Percentiles rank a stretch among this genome's conserved stretches.
These are phyloP conservation scores for Colletotrichum sansevieriae DNA, from an alignment of 2,329 filamentous ascomycete genomes.

Conservation along the genomic window DNA sequence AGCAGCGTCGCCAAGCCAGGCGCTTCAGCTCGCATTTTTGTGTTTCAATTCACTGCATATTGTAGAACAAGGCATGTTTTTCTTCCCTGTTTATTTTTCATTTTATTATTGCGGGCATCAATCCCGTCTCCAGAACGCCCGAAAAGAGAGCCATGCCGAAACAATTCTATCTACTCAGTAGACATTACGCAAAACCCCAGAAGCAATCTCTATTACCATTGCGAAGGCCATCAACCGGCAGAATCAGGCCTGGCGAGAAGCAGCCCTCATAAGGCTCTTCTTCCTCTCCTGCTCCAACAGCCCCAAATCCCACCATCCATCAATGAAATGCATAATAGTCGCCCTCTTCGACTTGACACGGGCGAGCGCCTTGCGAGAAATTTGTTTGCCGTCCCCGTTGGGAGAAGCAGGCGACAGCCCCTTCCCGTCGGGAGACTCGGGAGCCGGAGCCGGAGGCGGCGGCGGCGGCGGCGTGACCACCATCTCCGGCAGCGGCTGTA, in stretches of 20 bases:
- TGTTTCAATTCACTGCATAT: background rate
- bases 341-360: constrained; percentile 54
- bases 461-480: constrained; percentile 40
- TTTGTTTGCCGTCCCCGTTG: constrained; percentile 20
- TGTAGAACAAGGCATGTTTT: too few species aligned
- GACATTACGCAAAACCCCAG: constrained; percentile 33
- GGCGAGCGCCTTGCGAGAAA: constrained; percentile 15
- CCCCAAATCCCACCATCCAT: constrained; percentile 69
- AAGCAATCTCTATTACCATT: constrained; percentile 24
- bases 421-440: constrained; percentile 1
- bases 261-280: constrained; percentile 47
- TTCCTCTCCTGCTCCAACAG: constrained; percentile 61
- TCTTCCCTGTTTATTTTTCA: constrained; percentile 9
- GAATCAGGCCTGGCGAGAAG: constrained; percentile 20
- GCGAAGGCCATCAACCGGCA: background rate
- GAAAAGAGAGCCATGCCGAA: background rate
- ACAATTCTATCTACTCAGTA: constrained; percentile 40
- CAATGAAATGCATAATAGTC: constrained; percentile 62
- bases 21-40: too few species aligned
- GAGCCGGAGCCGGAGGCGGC: constrained; percentile 26
- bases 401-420: constrained; percentile 45
- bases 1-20: too few species aligned
- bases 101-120: constrained; percentile 21
- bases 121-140: constrained; percentile 14
- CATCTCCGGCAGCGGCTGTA: constrained; percentile 35